Percentiles rank a stretch among this genome's conserved stretches.
phyloP scores from a whole-genome alignment of 768 basidiomycete genomes.

The Clavulina sp. region DNA sequence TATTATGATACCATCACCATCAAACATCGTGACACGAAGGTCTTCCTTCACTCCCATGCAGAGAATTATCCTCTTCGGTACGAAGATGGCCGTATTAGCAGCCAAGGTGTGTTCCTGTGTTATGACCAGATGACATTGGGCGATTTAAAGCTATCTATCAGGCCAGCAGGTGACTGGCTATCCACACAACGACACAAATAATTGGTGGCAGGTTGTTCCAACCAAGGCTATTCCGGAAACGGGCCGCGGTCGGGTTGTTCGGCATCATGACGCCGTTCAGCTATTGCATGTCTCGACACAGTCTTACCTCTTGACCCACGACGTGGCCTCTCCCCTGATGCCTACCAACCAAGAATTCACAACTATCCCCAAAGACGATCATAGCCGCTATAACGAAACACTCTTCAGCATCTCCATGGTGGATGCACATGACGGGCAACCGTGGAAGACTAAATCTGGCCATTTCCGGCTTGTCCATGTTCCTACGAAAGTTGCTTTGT shows the following conservation, averaged over 20 bases:
- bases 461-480: conserved; percentile 85
- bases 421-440: conserved; percentile 58
- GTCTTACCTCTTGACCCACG: conserved; percentile 75
- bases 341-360: conserved; percentile 99
- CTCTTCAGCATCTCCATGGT: conserved; percentile 62
- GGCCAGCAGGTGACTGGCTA: conserved; percentile 96
- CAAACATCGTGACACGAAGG: conserved; percentile 84
- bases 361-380: conserved; percentile 69
- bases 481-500: conserved; percentile 79
- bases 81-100: conserved; percentile 87
- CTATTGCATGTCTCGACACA: conserved; percentile 78
- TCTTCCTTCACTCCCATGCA: conserved; percentile 81
- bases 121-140: neutral
- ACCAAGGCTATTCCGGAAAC: conserved; percentile 89
- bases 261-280: conserved; percentile 76
- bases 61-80: conserved; percentile 87
- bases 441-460: conserved; percentile 86
- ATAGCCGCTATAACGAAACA: conserved; percentile 69
- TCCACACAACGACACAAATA: conserved; percentile 85
- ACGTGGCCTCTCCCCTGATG: conserved; percentile 93
- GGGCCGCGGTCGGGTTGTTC: conserved; percentile 82
- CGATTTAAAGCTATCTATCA: conserved; percentile 16
- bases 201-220: conserved; percentile 87
- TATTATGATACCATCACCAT: conserved; percentile 82
- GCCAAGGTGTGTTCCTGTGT: conserved; percentile 50